Percentiles rank a stretch among this genome's conserved stretches.
phyloP scores from a whole-genome alignment of 2,329 filamentous ascomycete genomes.

The Dactylellina haptotyla region DNA sequence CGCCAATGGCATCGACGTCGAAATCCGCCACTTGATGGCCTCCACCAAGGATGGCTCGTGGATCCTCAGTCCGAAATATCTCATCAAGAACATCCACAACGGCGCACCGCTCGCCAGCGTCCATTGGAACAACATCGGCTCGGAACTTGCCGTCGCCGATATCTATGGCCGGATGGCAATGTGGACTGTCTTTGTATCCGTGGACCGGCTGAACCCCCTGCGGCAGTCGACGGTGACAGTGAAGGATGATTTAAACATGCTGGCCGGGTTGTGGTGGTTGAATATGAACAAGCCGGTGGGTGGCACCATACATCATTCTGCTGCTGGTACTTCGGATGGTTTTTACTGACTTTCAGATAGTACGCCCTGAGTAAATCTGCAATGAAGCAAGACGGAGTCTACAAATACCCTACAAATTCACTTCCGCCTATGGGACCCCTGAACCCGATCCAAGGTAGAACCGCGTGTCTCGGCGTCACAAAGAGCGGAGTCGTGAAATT shows the following conservation, averaged over 20 bases:
- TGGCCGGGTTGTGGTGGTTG: conserved; percentile 90
- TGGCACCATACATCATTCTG: conserved; percentile 35
- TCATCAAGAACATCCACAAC: conserved; percentile 70
- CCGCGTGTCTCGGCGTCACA: conserved; percentile 57
- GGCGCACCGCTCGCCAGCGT: conserved; percentile 79
- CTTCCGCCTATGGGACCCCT: conserved; percentile 56
- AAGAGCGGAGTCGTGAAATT: conserved; percentile 56
- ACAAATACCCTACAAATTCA: conserved; percentile 55
- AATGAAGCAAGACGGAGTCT: conserved; percentile 53
- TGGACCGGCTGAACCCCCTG: conserved; percentile 76
- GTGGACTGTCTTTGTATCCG: conserved; percentile 74
- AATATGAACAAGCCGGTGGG: conserved; percentile 66
- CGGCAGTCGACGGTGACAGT: conserved; percentile 74
- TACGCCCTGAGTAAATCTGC: conserved; percentile 57
- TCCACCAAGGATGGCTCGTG: conserved; percentile 76
- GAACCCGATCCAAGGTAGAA: conserved; percentile 56
- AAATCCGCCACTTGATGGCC: conserved; percentile 77
- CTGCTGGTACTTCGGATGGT: background rate
- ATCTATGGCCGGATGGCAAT: conserved; percentile 79
- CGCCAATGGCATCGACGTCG: conserved; percentile 74
- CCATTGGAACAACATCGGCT: conserved; percentile 79
- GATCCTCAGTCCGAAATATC: conserved; percentile 77
- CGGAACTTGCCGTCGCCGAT: conserved; percentile 86
- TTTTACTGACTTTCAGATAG: conserved; percentile 29
- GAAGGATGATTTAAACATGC: conserved; percentile 76